These are phyloP conservation scores for Podospora sp. DNA, from an alignment of 495 filamentous ascomycete species.

Conservation along the genomic window DNA sequence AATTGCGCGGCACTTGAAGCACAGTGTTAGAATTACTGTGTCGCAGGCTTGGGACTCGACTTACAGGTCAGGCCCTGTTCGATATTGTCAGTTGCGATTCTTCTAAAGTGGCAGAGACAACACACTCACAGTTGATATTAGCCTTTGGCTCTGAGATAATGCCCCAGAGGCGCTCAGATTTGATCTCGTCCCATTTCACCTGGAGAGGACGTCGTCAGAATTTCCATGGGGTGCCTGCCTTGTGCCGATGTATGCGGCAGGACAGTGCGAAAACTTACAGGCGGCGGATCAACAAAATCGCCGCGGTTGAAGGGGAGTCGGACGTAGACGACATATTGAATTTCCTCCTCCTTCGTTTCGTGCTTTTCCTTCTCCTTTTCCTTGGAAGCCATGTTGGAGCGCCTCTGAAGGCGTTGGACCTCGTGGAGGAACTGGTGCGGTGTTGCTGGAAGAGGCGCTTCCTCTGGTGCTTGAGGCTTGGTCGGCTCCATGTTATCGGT, in stretches of 20 bases:
- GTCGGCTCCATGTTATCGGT: background rate
- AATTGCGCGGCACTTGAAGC: slow-evolving; percentile 48
- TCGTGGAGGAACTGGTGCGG: slow-evolving; percentile 1
- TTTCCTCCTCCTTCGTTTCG: slow-evolving; percentile 37
- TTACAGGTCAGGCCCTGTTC: slow-evolving; percentile 79
- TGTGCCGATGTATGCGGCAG: background rate
- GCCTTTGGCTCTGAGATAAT: slow-evolving; percentile 78
- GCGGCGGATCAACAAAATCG: slow-evolving; percentile 86
- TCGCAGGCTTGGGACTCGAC: slow-evolving; percentile 21
- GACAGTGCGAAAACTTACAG: slow-evolving; percentile 55
- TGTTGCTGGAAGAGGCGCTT: background rate
- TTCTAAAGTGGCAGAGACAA: slow-evolving; percentile 1
- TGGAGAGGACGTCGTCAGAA: slow-evolving; percentile 26
- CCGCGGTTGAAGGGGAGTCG: slow-evolving; percentile 84
- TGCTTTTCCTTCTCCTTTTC: slow-evolving; percentile 25
- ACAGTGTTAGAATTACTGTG: slow-evolving; percentile 27
- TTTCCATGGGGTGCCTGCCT: background rate
- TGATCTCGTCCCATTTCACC: slow-evolving; percentile 66
- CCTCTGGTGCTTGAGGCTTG: background rate
- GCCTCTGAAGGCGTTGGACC: slow-evolving; percentile 1
- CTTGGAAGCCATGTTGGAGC: slow-evolving; percentile 2
- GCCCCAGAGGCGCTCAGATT: slow-evolving; percentile 89
- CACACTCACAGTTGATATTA: slow-evolving; percentile 77
- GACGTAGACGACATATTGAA: slow-evolving; percentile 75
- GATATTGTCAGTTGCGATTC: slow-evolving; percentile 39